Evolutionary conservation across 257 asterid genomes (phyloP), one percentile per base, ranked within the genome.

Genomic region (Schizonepeta tenuifolia): DNA sequence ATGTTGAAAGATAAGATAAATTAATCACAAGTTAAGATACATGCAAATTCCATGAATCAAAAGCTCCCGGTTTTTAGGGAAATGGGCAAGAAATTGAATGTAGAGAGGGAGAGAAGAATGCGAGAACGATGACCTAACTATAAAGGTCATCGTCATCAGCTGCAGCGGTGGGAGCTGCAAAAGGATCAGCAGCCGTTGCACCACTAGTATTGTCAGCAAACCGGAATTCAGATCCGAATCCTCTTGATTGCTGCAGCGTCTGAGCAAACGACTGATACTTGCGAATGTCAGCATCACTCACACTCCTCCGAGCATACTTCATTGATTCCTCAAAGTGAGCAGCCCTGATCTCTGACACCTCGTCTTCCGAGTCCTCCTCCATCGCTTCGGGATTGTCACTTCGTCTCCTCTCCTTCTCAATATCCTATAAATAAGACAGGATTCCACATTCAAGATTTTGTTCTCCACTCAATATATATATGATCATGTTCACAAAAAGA

Each of bases 241-340:
- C 97, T 76, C 97, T 72, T 1, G 97, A 90, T 51, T 90, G 97
- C 88, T 90, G 97, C 86, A 90, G 75, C 1, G 97, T 90, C 77
- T 88, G 96, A 26, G 95, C 89, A 69, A 90, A 88, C 1, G 91
- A 88, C 79, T 86, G 97, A 65, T 88, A 90, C 81, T 90, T 90
- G 49, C 95, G 88, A 62, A 88, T 86, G 65, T 90, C 96, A 3
- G 93, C 95, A 50, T 90, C 96, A 8, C 96, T 88, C 6, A 90
- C 96, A 66, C 96, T 90, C 82, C 96, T 77, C 46, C 96, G 67
- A 2, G 96, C 96, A 20, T 75, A 90, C 79, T 90, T 90, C 96
- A 90, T 90, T 3, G 97, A 90, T 74, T 90, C 97, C 86, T 90
- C 96, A 63, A 90, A 88, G 58, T 90, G 97, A 38, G 90, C 83